A percentile compares a stretch with the other conserved stretches of the same genome.
Conservation (phyloP, 345 rosid species). For the Aquilaria sinensis region DNA sequence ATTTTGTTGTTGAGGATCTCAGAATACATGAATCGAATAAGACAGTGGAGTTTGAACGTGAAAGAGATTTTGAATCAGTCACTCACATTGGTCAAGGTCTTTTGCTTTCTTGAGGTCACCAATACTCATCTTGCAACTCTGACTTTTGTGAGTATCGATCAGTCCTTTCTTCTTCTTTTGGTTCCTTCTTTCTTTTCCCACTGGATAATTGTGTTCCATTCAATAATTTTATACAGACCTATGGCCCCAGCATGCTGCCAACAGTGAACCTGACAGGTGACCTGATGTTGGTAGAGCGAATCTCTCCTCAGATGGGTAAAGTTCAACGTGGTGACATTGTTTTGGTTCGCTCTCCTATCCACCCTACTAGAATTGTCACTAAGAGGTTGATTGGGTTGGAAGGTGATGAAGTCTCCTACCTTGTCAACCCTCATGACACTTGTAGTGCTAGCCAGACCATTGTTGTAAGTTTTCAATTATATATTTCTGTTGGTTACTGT, state of each 20-base stretch:
- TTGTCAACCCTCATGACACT: constrained; percentile 36
- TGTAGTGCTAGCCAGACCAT: constrained; percentile 25
- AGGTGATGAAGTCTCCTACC: constrained; percentile 50
- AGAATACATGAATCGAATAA: too few relatives aligned
- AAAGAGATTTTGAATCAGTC: background rate
- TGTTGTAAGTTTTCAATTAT: constrained; percentile 31
- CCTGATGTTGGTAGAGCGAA: constrained; percentile 44
- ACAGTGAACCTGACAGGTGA: constrained; percentile 46
- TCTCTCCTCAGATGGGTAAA: constrained; percentile 37
- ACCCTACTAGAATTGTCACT: constrained; percentile 35
- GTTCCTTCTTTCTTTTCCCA: background rate
- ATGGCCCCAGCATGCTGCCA: constrained; percentile 81
- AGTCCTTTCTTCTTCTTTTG: background rate
- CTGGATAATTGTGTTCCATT: constrained; percentile 1
- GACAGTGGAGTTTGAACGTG: too few relatives aligned
- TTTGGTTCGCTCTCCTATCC: constrained; percentile 46
- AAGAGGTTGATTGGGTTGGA: constrained; percentile 62
- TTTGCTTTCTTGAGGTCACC: constrained; percentile 48
- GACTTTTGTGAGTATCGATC: constrained; percentile 30
- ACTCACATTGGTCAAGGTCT: constrained; percentile 18
- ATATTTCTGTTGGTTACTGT: background rate
- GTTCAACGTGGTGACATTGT: constrained; percentile 62
- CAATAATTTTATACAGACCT: constrained; percentile 24
- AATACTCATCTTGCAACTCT: constrained; percentile 34
- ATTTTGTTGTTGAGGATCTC: too few relatives aligned